phyloP scores from a whole-genome alignment of 2,329 filamentous ascomycete genomes.

The Magnaporthiopsis rhizophila region DNA sequence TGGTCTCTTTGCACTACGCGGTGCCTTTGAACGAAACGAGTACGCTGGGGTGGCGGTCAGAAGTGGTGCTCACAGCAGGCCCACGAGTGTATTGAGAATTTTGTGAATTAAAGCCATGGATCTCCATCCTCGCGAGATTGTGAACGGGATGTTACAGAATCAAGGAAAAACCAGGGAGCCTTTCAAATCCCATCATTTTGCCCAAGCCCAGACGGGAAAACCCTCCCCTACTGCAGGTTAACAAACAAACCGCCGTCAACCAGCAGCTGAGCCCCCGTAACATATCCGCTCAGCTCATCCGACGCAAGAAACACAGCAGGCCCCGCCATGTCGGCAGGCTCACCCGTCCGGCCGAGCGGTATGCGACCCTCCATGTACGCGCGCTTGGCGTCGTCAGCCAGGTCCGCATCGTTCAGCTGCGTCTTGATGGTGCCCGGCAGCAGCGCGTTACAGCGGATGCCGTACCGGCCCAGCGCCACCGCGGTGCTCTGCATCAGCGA shows the following conservation, averaged over 20 bases:
- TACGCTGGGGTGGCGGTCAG: background rate
- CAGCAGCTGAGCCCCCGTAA: conserved; percentile 61
- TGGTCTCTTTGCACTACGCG: no score
- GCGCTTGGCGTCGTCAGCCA: conserved; percentile 55
- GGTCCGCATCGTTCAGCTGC: conserved; percentile 60
- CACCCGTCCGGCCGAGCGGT: conserved; percentile 54
- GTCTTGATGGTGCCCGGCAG: conserved; percentile 64
- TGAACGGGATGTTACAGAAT: background rate
- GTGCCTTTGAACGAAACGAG: no score
- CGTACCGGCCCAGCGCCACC: conserved; percentile 56
- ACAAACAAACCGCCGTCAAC: conserved; percentile 70
- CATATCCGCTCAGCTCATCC: conserved; percentile 55
- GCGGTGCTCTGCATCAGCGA: conserved; percentile 63
- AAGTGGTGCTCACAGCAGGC: background rate
- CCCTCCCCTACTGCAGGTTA: conserved; percentile 46
- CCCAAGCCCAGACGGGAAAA: background rate
- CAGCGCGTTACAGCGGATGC: conserved; percentile 62
- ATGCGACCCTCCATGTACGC: conserved; percentile 60
- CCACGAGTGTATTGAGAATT: background rate
- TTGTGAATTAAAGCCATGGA: no score
- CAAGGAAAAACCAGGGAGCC: no score
- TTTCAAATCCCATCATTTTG: no score
- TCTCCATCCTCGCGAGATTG: no score
- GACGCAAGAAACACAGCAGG: conserved; percentile 65
- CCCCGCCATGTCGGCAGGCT: conserved; percentile 56